Evolutionary conservation across 2,329 filamentous ascomycete species (phyloP).

Genomic region (Parafenestella ontariensis): DNA sequence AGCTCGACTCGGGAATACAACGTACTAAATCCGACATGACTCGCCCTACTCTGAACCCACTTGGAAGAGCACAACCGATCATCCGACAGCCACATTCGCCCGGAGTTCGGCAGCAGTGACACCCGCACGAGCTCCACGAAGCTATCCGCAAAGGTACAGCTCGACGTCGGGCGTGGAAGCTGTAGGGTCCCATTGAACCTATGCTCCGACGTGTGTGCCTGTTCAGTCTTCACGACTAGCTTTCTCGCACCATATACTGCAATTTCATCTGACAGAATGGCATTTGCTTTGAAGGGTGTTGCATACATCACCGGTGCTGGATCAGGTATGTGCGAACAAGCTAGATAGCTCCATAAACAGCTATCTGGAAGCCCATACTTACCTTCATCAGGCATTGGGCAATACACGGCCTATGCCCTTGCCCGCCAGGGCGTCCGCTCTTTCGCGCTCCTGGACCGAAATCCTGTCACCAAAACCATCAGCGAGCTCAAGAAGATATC

Average conservation of each 20-base stretch:
- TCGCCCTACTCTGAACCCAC: not conserved
- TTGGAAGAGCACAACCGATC: conserved; percentile 9
- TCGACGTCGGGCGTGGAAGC: not conserved
- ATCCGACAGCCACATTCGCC: not conserved
- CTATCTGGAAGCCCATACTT: not conserved
- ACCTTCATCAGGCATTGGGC: conserved; percentile 56
- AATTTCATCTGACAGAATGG: conserved; percentile 43
- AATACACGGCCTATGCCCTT: conserved; percentile 56
- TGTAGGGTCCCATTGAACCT: no score
- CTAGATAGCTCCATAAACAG: not conserved
- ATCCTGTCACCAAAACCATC: conserved; percentile 43
- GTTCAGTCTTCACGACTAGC: not conserved
- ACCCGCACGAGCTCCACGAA: no score
- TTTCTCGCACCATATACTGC: no score
- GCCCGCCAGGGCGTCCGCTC: conserved; percentile 57
- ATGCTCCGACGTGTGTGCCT: not conserved
- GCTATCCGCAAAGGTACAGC: not conserved
- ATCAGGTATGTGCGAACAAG: conserved; percentile 46
- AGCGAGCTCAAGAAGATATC: conserved; percentile 47
- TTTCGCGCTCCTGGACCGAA: conserved; percentile 58
- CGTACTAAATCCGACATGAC: not conserved
- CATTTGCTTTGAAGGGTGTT: conserved; percentile 53
- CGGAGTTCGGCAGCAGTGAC: not conserved
- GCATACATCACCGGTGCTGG: conserved; percentile 59
- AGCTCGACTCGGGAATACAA: not conserved